These are phyloP conservation scores for Amaranthus tricolor DNA, from an alignment of 179 eudicot genomes.

Conservation along the genomic window DNA sequence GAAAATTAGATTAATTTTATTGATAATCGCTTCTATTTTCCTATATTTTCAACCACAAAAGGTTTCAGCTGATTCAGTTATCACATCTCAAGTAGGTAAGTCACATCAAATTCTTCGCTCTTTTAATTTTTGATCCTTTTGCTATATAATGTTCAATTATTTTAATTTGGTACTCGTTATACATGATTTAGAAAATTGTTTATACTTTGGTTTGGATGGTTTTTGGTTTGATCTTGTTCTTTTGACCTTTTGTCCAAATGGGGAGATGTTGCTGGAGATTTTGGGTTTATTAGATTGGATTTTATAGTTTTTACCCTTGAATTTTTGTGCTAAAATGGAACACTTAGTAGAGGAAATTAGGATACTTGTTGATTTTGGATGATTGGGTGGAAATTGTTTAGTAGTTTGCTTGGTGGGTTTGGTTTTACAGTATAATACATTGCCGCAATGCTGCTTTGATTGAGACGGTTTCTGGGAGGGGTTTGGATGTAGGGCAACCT, in stretches of 20 bases:
- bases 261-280: background rate
- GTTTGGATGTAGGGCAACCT: too few relatives aligned
- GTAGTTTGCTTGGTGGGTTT: too few relatives aligned
- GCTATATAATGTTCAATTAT: background rate
- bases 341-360: background rate
- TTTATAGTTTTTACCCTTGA: background rate
- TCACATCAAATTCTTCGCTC: background rate
- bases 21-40: background rate
- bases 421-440: too few relatives aligned
- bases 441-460: too few relatives aligned
- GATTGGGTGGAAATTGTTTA: too few relatives aligned
- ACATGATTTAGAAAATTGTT: too few relatives aligned
- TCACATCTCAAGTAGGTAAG: constrained; percentile 13
- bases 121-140: background rate
- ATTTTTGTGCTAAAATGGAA: background rate
- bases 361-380: background rate
- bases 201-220: too few relatives aligned
- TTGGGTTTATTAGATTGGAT: background rate
- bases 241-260: background rate
- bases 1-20: background rate
- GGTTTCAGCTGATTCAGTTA: constrained; percentile 9
- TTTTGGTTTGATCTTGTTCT: background rate
- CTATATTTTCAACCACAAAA: background rate
- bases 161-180: background rate
- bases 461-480: too few relatives aligned